phyloP scores from a whole-genome alignment of 495 filamentous ascomycete species.

The Neurospora africana region DNA sequence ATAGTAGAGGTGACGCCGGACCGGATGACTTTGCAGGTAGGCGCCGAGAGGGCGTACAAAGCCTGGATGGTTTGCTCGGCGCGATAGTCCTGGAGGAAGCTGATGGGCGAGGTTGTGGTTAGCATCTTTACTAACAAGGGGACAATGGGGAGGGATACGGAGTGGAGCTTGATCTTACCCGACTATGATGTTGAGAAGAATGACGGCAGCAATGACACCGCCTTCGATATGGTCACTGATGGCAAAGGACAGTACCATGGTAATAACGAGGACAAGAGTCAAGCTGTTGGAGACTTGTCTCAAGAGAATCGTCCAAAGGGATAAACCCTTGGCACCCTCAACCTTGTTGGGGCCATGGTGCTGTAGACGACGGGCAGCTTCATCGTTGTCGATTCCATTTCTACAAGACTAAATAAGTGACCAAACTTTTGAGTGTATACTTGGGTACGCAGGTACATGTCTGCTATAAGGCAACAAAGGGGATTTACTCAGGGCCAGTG shows the following conservation, averaged over 20 bases:
- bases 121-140: neutral
- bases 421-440: neutral
- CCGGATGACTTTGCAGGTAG: constrained; percentile 65
- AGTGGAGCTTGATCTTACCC: constrained; percentile 19
- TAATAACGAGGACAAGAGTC: constrained; percentile 56
- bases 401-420: constrained; percentile 16
- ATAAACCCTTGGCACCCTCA: constrained; percentile 39
- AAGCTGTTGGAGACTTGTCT: constrained; percentile 46
- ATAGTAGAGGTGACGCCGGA: constrained; percentile 53
- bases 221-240: constrained; percentile 77
- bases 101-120: neutral
- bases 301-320: constrained; percentile 44
- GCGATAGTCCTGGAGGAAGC: constrained; percentile 74
- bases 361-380: constrained; percentile 34
- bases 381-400: constrained; percentile 30
- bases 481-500: constrained; percentile 14
- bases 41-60: constrained; percentile 64
- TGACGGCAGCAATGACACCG: constrained; percentile 71
- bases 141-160: too few relatives aligned
- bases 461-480: neutral
- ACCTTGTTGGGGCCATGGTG: constrained; percentile 42
- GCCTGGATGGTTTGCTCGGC: constrained; percentile 86
- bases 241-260: constrained; percentile 73
- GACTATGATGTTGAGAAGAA: constrained; percentile 67
- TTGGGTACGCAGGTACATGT: neutral